Base-by-base conservation (phyloP, 306 rosid species). In the Trifolium dubium region DNA sequence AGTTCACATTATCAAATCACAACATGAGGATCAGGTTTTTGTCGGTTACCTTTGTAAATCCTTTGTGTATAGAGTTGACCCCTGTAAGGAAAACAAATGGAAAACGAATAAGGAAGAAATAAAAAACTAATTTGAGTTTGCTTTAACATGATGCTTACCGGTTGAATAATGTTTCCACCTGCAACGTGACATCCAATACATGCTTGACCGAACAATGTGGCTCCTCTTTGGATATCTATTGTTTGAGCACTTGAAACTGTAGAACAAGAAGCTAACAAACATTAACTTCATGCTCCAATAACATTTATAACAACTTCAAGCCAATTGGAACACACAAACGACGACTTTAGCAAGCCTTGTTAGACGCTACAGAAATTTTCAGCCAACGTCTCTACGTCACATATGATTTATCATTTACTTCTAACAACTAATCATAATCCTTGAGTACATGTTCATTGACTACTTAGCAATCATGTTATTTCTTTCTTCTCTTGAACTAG, bases 121-220 rank as follows among this genome's bases (percentile, higher is more conserved):
- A 55, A 40, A 17, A 67, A 30, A 5, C 5, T 2, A 32, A 72
- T 6, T 75, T 43, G 67, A 7, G 54, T 63, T 54, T 30, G 28
- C 30, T 40, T 41, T 19, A 46, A 69, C 39, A 46, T 53, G 73
- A 80, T 64, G 72, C 88, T 86, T 69, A 91, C 97, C 1, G 98
- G 97, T 81, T 91, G 97, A 72, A 91, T 81, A 77, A 91, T 84
- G 86, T 93, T 93, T 80, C 98, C 97, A 32, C 98, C 98, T 11
- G 76, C 88, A 78, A 68, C 93, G 50, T 93, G 97, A 73, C 97
- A 93, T 54, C 98, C 98, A 64, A 93, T 91, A 89, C 98, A 93
- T 73, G 89, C 55, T 83, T 68, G 92, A 28, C 77, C 9, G 74
- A 93, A 93, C 79, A 91, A 84, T 17, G 92, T 55, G 23, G 79